Percentiles rank a stretch among this genome's conserved stretches.
Evolutionary conservation across 805 yeast species (phyloP).

Genomic region (Ogataea pilisensis): DNA sequence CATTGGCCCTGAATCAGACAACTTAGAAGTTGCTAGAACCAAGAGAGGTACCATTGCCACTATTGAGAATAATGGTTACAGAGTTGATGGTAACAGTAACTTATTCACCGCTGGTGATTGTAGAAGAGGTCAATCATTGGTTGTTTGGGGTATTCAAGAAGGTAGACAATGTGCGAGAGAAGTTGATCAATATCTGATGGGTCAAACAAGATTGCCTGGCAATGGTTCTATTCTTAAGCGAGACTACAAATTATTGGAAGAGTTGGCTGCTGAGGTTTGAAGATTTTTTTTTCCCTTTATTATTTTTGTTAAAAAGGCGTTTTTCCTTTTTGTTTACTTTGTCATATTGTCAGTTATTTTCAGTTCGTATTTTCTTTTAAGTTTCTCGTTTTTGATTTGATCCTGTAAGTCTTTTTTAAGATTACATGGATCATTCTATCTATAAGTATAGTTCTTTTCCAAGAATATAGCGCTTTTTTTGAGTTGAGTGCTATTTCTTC

Average conservation of each 20-base stretch:
- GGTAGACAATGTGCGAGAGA: conserved; percentile 98
- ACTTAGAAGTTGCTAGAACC: conserved; percentile 63
- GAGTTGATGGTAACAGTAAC: conserved; percentile 58
- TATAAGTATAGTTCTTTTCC: not conserved
- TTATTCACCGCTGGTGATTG: conserved; percentile 97
- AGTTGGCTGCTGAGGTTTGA: conserved; percentile 60
- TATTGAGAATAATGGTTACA: conserved; percentile 57
- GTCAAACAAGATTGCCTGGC: conserved; percentile 81
- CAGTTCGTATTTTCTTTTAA: too few species aligned
- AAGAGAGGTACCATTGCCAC: conserved; percentile 83
- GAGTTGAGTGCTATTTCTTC: not conserved
- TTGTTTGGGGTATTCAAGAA: conserved; percentile 99
- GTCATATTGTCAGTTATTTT: too few species aligned
- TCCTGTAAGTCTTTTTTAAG: too few species aligned
- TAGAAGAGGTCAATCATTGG: conserved; percentile 96
- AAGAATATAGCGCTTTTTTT: not conserved
- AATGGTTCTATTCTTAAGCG: conserved; percentile 90
- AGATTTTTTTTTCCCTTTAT: not conserved
- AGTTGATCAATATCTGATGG: conserved; percentile 78
- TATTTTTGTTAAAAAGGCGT: not conserved
- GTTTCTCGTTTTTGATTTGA: too few species aligned
- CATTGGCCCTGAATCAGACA: conserved; percentile 89
- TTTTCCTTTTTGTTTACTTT: not conserved
- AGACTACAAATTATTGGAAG: conserved; percentile 71
- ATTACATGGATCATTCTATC: too few species aligned